phyloP scores from a whole-genome alignment of 306 rosid genomes.

The Echinosophora koreensis region DNA sequence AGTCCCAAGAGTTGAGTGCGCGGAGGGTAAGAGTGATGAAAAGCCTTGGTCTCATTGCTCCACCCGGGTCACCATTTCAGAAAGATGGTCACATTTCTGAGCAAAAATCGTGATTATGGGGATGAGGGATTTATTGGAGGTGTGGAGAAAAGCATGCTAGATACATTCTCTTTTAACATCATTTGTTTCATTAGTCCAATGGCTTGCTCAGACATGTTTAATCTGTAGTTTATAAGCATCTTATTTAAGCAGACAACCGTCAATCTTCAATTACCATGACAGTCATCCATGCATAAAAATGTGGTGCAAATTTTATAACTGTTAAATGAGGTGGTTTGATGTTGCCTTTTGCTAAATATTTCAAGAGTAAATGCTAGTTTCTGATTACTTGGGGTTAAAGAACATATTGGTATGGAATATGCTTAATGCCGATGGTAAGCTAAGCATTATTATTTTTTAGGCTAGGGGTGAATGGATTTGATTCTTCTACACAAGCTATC shows the following conservation, averaged over 20 bases:
- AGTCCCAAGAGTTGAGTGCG: constrained; percentile 60
- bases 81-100: constrained; percentile 28
- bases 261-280: neutral
- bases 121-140: neutral
- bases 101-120: constrained; percentile 27
- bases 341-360: neutral
- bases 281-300: neutral
- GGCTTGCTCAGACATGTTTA: constrained; percentile 17
- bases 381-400: neutral
- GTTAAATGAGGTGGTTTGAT: neutral
- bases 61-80: constrained; percentile 66
- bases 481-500: neutral
- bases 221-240: constrained; percentile 15
- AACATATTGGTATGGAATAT: neutral
- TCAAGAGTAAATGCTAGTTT: neutral
- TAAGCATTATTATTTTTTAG: neutral
- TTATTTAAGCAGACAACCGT: neutral
- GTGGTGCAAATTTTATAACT: neutral
- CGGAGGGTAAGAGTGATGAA: constrained; percentile 74
- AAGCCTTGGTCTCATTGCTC: constrained; percentile 74
- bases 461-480: neutral
- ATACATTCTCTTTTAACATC: constrained; percentile 31
- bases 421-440: neutral
- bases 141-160: constrained; percentile 19
- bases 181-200: constrained; percentile 4